A percentile compares a stretch with the other conserved stretches of the same genome.
These are phyloP conservation scores for Lipomyces mesembrius DNA, from an alignment of 805 yeast genomes.

Conservation along the genomic window DNA sequence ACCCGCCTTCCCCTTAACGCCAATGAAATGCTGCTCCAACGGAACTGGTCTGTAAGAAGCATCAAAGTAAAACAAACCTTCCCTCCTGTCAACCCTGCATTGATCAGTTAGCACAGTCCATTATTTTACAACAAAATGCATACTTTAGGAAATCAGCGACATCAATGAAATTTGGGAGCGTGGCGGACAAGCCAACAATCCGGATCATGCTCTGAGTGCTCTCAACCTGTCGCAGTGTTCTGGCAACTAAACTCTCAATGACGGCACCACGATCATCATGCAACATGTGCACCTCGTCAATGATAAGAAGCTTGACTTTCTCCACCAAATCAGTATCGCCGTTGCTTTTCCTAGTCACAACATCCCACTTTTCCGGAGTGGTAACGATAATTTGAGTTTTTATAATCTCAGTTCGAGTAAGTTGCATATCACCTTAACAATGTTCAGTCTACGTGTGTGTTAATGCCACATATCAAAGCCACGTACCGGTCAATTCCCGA, in stretches of 20 bases:
- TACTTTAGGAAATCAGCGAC: constrained; percentile 81
- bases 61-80: constrained; percentile 94
- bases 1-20: constrained; percentile 86
- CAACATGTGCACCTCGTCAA: constrained; percentile 94
- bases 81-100: constrained; percentile 72
- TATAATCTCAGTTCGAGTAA: constrained; percentile 76
- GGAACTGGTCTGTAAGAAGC: constrained; percentile 94
- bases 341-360: constrained; percentile 88
- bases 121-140: constrained; percentile 47
- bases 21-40: constrained; percentile 80
- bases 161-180: constrained; percentile 86
- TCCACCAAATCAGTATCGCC: constrained; percentile 86
- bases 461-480: neutral
- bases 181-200: constrained; percentile 92
- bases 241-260: constrained; percentile 90
- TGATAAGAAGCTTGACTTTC: constrained; percentile 82
- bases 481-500: constrained; percentile 77
- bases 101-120: neutral
- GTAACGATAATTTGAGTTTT: constrained; percentile 88
- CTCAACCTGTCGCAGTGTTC: constrained; percentile 94
- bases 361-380: constrained; percentile 98
- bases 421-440: constrained; percentile 70
- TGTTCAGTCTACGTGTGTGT: neutral
- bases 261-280: constrained; percentile 99
- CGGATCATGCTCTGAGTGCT: constrained; percentile 91